Evolutionary conservation across 495 filamentous ascomycete genomes (phyloP), one percentile per base, ranked within the genome.

Genomic region (Clohesyomyces aquaticus): DNA sequence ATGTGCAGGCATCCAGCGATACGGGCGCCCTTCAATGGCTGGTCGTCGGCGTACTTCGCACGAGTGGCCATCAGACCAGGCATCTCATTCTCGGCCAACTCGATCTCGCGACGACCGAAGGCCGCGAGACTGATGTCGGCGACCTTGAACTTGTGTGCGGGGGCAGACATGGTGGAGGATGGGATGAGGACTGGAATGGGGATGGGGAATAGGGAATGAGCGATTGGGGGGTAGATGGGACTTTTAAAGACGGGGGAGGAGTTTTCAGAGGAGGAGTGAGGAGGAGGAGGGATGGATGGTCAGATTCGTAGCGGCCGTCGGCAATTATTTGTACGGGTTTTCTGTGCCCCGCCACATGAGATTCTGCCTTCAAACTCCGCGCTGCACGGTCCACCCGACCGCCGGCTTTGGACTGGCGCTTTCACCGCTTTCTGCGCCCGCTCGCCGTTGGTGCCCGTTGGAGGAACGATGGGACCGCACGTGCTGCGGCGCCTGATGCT

Each of bases 1-100:
- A 98, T 98, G 87, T 98, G 94, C 71, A 98, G 82, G 79, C 94
- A 98, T 75, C 94, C 94, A 69, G 95, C 94, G 77, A 98, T 97
- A 55, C 81, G 73, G 63, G 88, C 87, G 77, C 93, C 94, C 69
- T 86, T 87, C 71, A 98, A 83, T 66, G 94, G 94, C 86, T 98
- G 95, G 78, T 96, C 95, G 48, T 77, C 74, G 71, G 88, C 89
- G 75, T 98, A 98, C 82, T 96, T 96, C 67, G 75, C 71, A 76
- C 94, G 88, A 74, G 93, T 98, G 71, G 89, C 85, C 91, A 98
- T 96, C 66, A 98, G 86, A 84, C 94, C 93, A 53, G 90, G 90
- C 91, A 96, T 96, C 82, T 96, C 94, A 83, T 96, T 93, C 85
- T 98, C 93, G 62, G 94, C 93, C 70, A 98, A 83, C 79, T 96